phyloP scores from a whole-genome alignment of 441 rosid genomes.

The Populus tomentosa region DNA sequence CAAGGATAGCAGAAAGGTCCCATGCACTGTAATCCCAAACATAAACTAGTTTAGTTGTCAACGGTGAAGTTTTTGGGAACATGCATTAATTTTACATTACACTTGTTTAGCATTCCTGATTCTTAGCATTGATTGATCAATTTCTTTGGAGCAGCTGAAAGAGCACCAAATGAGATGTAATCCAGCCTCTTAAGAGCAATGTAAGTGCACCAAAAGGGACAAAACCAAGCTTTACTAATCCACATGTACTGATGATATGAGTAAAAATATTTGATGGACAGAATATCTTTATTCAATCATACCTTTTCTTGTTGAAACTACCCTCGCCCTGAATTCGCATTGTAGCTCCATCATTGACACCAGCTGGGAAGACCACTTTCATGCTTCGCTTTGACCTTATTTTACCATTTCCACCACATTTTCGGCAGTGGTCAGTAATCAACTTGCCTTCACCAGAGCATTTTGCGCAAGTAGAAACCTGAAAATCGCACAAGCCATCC shows the following conservation, averaged over 20 bases:
- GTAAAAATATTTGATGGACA: background rate
- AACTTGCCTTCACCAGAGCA: slow-evolving; percentile 84
- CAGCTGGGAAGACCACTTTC: slow-evolving; percentile 72
- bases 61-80: background rate
- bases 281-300: slow-evolving; percentile 7
- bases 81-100: too few relatives aligned
- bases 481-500: slow-evolving; percentile 29
- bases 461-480: slow-evolving; percentile 81
- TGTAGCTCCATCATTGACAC: slow-evolving; percentile 69
- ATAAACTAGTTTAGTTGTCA: too few relatives aligned
- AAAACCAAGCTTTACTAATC: background rate
- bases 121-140: background rate
- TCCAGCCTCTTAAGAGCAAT: too few relatives aligned
- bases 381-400: slow-evolving; percentile 50
- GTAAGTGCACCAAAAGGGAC: background rate
- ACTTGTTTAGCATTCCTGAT: background rate
- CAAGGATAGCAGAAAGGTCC: too few relatives aligned
- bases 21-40: too few relatives aligned
- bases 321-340: slow-evolving; percentile 76
- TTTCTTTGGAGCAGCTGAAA: background rate
- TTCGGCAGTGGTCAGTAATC: slow-evolving; percentile 65
- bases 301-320: slow-evolving; percentile 67
- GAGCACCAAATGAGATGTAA: background rate
- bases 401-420: slow-evolving; percentile 65
- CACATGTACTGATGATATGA: background rate